These are phyloP conservation scores for Eremomyces bilateralis DNA, from an alignment of 495 filamentous ascomycete species.

Conservation along the genomic window DNA sequence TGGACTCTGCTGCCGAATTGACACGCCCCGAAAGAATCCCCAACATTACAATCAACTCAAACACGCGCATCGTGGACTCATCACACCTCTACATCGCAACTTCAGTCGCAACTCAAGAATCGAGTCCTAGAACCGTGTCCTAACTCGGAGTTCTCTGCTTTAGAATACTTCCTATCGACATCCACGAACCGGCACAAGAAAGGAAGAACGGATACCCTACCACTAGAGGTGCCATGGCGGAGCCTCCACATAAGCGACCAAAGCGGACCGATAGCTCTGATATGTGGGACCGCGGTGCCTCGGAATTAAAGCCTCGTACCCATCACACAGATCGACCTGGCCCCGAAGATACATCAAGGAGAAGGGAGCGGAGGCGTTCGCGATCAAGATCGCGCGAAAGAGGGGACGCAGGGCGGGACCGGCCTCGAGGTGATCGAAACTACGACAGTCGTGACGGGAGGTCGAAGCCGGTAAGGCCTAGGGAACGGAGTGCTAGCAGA, in stretches of 20 bases:
- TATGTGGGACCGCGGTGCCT: conserved; percentile 39
- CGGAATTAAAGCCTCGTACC: conserved; percentile 12
- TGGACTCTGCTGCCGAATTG: too few relatives aligned
- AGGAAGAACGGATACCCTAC: too few relatives aligned
- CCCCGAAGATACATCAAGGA: conserved; percentile 16
- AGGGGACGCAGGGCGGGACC: neutral
- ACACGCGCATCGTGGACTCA: too few relatives aligned
- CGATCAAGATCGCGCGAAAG: conserved; percentile 18
- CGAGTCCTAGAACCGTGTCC: too few relatives aligned
- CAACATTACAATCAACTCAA: too few relatives aligned
- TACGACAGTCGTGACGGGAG: conserved; percentile 22
- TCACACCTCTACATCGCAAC: too few relatives aligned
- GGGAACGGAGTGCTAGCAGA: conserved; percentile 26
- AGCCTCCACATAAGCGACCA: conserved; percentile 32
- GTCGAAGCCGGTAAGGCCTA: conserved; percentile 15
- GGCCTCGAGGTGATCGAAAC: conserved; percentile 13
- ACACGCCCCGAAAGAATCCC: too few relatives aligned
- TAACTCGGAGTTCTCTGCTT: too few relatives aligned
- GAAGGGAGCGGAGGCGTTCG: conserved; percentile 5
- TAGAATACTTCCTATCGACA: too few relatives aligned
- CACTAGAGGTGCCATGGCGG: too few relatives aligned
- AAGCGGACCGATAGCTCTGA: conserved; percentile 29
- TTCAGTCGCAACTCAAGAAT: too few relatives aligned
- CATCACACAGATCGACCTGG: conserved; percentile 1
- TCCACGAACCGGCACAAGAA: too few relatives aligned